Conservation (phyloP, 352 stramenopile genomes). For the Phytophthora foliorum region DNA sequence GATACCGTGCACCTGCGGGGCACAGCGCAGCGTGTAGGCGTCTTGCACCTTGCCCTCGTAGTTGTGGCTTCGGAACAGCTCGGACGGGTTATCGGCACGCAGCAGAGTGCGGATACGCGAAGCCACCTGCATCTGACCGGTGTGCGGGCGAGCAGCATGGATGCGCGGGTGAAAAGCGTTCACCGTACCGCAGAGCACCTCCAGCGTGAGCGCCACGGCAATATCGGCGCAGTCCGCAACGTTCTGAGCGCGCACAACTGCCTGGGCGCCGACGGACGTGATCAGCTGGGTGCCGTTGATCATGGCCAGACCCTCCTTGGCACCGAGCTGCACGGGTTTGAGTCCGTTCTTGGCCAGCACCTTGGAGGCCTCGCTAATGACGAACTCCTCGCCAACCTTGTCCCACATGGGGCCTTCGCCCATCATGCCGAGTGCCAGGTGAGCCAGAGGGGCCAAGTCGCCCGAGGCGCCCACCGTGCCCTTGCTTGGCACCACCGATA, state of each 20-base stretch:
- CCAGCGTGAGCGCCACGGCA: slow-evolving; percentile 81
- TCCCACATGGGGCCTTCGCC: slow-evolving; percentile 91
- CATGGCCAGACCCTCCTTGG: slow-evolving; percentile 92
- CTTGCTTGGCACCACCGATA: slow-evolving; percentile 87
- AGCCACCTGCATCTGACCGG: slow-evolving; percentile 82
- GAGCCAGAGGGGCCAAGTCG: slow-evolving; percentile 86
- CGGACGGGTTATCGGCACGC: slow-evolving; percentile 77
- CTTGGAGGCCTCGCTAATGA: slow-evolving; percentile 61
- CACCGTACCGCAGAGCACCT: slow-evolving; percentile 91
- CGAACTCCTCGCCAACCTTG: slow-evolving; percentile 65
- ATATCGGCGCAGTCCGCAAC: slow-evolving; percentile 82
- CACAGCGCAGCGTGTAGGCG: slow-evolving; percentile 90
- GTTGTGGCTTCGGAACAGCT: slow-evolving; percentile 90
- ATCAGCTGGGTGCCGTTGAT: slow-evolving; percentile 94
- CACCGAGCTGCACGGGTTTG: slow-evolving; percentile 78
- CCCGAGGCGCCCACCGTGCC: slow-evolving; percentile 91
- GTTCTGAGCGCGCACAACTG: slow-evolving; percentile 83
- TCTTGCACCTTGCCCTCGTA: slow-evolving; percentile 92
- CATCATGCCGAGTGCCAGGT: slow-evolving; percentile 92
- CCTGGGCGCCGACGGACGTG: slow-evolving; percentile 85
- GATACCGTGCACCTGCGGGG: slow-evolving; percentile 91
- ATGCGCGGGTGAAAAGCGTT: slow-evolving; percentile 92
- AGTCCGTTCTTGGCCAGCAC: slow-evolving; percentile 82
- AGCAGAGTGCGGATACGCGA: slow-evolving; percentile 85
- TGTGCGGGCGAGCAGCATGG: slow-evolving; percentile 86